A percentile compares a stretch with the other conserved stretches of the same genome.
These are phyloP conservation scores for Fusarium redolens DNA, from an alignment of 2,329 filamentous ascomycete species.

Conservation along the genomic window DNA sequence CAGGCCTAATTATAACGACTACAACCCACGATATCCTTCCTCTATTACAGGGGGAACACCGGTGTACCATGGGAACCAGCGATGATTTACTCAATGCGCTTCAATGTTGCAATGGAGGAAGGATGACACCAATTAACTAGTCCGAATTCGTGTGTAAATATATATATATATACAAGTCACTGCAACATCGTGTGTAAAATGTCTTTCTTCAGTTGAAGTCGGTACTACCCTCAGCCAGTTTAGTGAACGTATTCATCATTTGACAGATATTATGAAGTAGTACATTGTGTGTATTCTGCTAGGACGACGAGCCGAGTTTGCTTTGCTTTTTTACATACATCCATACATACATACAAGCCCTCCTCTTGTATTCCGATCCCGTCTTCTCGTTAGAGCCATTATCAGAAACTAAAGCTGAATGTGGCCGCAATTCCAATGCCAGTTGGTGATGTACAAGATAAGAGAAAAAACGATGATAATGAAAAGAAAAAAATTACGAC, in stretches of 20 bases:
- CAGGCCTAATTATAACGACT: conserved; percentile 52
- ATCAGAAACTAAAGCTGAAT: conserved; percentile 36
- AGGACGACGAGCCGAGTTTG: conserved; percentile 45
- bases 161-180: background rate
- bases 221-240: background rate
- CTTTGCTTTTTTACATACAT: conserved; percentile 36
- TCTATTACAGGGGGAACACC: conserved; percentile 15
- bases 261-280: conserved; percentile 18
- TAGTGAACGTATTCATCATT: background rate
- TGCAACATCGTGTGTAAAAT: background rate
- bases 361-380: conserved; percentile 25
- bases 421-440: conserved; percentile 42
- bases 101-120: background rate
- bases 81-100: background rate
- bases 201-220: background rate
- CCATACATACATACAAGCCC: conserved; percentile 42
- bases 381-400: conserved; percentile 32
- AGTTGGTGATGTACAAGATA: conserved; percentile 45
- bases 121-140: background rate
- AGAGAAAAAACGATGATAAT: conserved; percentile 22
- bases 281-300: conserved; percentile 45
- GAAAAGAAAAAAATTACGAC: conserved; percentile 39
- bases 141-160: background rate
- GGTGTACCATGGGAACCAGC: conserved; percentile 3
- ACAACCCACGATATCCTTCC: conserved; percentile 57